Evolutionary conservation across 257 asterid genomes (phyloP), one percentile per base, ranked within the genome.

Genomic region (Agastache rugosa): DNA sequence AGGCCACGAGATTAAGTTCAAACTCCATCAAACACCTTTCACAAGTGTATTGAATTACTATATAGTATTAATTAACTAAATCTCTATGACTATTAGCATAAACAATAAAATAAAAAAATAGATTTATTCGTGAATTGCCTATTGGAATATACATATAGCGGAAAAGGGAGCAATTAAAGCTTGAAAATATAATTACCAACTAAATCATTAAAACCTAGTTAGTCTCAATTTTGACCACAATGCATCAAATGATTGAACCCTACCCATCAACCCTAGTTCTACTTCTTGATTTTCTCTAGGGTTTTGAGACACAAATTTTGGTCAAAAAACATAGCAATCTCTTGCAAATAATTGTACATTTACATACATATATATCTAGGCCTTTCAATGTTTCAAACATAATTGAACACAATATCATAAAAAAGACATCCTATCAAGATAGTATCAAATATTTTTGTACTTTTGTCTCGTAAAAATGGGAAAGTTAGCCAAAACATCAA

Each of bases 141-240:
- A n/a, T 50, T 16, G 11, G 8, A 47, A 47, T 44, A 47, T 14
- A 12, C 1, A 47, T 37, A 17, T 45, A 31, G 29, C 27, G 8
- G 12, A 55, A 44, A 41, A 22, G 42, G 29, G 39, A 56, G 10
- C 6, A 64, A 31, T 63, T 29, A 70, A 41, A 58, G 50, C 60
- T 17, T 44, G 19, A 67, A 3, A 59, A 58, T 20, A 48, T 6
- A 25, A 66, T 34, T 48, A 39, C 12, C 25, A 37, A 39, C 77
- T 22, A 5, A 74, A 69, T 69, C 65, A 74, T 63, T 54, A 63
- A 69, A 56, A 20, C 63, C 73, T 44, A 41, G 35, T 17, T 16
- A 54, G 16, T 39, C 71, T 55, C 8, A 71, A 11, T 16, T 71
- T 63, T 59, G 80, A 74, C 80, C 80, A 31, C 31, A 73, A 20